phyloP scores from a whole-genome alignment of 2,329 filamentous ascomycete genomes.

The Hypocrella siamensis region DNA sequence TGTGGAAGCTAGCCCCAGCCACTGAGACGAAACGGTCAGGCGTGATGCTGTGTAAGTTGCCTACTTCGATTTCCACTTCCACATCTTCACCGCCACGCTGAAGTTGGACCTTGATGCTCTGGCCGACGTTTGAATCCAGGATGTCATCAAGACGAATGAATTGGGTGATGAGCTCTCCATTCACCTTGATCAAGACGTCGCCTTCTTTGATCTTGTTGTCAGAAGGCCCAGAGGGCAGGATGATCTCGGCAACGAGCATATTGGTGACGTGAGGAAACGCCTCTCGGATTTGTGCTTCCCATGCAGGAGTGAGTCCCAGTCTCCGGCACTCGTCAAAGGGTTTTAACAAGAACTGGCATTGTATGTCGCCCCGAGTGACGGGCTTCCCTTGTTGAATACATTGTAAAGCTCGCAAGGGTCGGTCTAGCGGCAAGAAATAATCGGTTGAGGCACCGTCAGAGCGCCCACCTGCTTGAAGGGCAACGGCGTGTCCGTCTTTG shows the following conservation, averaged over 20 bases:
- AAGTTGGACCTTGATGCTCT: slow-evolving; percentile 63
- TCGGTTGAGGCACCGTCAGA: slow-evolving; percentile 93
- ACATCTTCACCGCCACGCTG: slow-evolving; percentile 82
- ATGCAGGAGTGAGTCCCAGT: slow-evolving; percentile 67
- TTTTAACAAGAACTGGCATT: slow-evolving; percentile 93
- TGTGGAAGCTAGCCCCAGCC: slow-evolving; percentile 86
- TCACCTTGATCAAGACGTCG: slow-evolving; percentile 85
- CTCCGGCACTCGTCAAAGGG: slow-evolving; percentile 94
- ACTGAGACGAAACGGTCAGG: slow-evolving; percentile 93
- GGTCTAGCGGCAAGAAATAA: slow-evolving; percentile 89
- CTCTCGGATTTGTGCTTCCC: slow-evolving; percentile 73
- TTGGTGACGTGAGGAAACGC: slow-evolving; percentile 86
- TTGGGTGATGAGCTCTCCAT: slow-evolving; percentile 81
- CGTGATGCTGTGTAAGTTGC: slow-evolving; percentile 85
- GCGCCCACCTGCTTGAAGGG: slow-evolving; percentile 83
- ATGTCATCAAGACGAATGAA: slow-evolving; percentile 88
- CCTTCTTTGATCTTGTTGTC: slow-evolving; percentile 82
- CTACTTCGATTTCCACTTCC: slow-evolving; percentile 70
- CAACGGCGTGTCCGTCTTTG: slow-evolving; percentile 81
- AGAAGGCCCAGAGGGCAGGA: slow-evolving; percentile 80
- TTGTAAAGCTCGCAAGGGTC: slow-evolving; percentile 71
- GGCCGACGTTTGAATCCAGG: slow-evolving; percentile 71
- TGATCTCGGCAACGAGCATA: slow-evolving; percentile 92
- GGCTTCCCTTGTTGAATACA: slow-evolving; percentile 64
- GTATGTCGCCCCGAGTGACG: slow-evolving; percentile 87